Evolutionary conservation across 139 green algal genomes (phyloP).

Genomic region (Micractinium conductrix): DNA sequence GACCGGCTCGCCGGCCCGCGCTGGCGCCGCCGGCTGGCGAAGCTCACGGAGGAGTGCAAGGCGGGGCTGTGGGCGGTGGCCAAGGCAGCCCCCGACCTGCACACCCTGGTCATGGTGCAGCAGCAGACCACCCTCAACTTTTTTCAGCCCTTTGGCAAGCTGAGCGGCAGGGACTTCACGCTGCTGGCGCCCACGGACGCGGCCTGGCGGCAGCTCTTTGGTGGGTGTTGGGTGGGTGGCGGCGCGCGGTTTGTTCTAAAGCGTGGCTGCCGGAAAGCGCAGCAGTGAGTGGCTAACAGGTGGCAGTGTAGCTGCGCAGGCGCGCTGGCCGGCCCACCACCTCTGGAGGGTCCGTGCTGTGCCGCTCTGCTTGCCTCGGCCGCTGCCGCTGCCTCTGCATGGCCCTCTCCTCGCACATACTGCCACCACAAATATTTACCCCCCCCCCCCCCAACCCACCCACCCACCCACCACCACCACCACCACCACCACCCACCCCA

Average conservation of each 20-base stretch:
- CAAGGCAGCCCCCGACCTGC: constrained; percentile 2
- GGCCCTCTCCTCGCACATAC: no score
- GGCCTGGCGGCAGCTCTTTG: not conserved
- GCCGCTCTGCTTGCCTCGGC: no score
- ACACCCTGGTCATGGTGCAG: not conserved
- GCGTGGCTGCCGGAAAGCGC: not conserved
- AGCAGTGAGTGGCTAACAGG: not conserved
- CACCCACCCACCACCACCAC: no score
- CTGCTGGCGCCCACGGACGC: constrained; percentile 21
- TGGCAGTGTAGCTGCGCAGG: not conserved
- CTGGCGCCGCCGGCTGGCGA: not conserved
- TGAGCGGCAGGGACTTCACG: not conserved
- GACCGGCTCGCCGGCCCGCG: no score
- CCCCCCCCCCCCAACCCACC: no score
- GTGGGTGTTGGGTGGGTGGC: not conserved
- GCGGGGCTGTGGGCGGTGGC: not conserved
- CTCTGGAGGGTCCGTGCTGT: not conserved
- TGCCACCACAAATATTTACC: no score
- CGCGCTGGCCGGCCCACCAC: not conserved
- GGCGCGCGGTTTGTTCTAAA: not conserved
- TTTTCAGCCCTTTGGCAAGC: constrained; percentile 13
- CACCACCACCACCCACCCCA: no score
- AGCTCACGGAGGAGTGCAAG: not conserved
- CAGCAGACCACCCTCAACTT: constrained; percentile 11
- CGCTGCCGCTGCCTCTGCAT: not conserved